Conservation (phyloP, 2,329 filamentous ascomycete genomes). For the Claviceps sp. region DNA sequence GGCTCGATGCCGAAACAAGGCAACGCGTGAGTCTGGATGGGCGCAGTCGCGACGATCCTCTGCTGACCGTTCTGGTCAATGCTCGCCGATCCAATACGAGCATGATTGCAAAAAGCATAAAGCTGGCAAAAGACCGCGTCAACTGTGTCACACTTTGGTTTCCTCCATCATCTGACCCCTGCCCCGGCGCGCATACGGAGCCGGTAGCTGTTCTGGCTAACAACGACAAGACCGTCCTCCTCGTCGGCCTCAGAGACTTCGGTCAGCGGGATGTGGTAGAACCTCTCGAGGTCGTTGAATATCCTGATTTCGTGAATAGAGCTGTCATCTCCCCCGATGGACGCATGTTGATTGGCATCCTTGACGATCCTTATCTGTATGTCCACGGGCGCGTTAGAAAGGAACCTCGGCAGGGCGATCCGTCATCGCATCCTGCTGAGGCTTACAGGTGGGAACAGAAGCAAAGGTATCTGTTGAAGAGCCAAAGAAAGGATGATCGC, state of each 20-base stretch:
- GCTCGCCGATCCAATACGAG: constrained; percentile 28
- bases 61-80: constrained; percentile 24
- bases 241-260: constrained; percentile 63
- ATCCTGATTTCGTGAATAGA: constrained; percentile 83
- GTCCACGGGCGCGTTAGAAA: constrained; percentile 51
- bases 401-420: constrained; percentile 14
- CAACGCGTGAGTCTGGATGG: constrained; percentile 21
- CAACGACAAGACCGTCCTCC: constrained; percentile 78
- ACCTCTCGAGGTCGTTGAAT: constrained; percentile 54
- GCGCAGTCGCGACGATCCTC: constrained; percentile 18
- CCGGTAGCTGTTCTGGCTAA: constrained; percentile 67
- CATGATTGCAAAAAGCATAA: constrained; percentile 35
- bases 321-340: constrained; percentile 89
- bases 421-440: constrained; percentile 10
- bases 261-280: constrained; percentile 30
- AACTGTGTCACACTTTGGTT: constrained; percentile 55
- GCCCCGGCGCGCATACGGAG: constrained; percentile 29
- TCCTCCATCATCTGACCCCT: constrained; percentile 24
- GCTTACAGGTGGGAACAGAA: constrained; percentile 37
- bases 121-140: constrained; percentile 46
- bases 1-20: constrained; percentile 8
- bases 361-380: constrained; percentile 77
- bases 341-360: constrained; percentile 64
- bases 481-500: constrained; percentile 40
- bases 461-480: constrained; percentile 41